Conservation (phyloP, 306 rosid species). For the Ziziphus jujuba region DNA sequence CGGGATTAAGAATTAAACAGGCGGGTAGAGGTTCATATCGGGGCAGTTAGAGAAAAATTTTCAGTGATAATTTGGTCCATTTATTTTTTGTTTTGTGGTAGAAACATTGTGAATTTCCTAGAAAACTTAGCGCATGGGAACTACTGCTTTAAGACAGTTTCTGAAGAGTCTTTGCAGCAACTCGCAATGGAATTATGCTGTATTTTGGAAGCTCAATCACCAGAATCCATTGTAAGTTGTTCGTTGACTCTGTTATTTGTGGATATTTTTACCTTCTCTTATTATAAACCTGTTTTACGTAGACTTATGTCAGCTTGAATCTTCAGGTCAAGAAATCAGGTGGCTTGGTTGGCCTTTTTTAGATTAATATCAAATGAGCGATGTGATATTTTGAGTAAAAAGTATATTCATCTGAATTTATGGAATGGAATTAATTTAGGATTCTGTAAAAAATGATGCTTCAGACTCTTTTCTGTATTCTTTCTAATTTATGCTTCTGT, state of each 20-base stretch:
- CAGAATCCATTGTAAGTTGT: conserved; percentile 37
- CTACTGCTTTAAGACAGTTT: conserved; percentile 47
- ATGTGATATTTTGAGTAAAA: no score
- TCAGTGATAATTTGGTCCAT: conserved; percentile 26
- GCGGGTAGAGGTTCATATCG: conserved; percentile 90
- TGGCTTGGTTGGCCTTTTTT: no score
- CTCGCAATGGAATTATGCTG: conserved; percentile 77
- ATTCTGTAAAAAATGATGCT: no score
- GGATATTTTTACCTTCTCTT: no score
- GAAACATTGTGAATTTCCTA: conserved; percentile 9
- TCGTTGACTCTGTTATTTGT: not conserved
- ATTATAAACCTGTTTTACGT: no score
- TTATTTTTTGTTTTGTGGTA: conserved; percentile 26
- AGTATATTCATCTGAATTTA: no score
- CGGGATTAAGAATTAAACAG: conserved; percentile 75
- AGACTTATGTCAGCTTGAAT: no score
- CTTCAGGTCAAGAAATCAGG: no score
- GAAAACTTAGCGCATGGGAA: conserved; percentile 47
- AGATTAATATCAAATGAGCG: no score
- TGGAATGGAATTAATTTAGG: no score
- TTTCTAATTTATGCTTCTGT: no score
- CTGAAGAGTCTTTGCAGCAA: conserved; percentile 67
- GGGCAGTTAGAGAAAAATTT: conserved; percentile 64
- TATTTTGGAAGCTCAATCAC: conserved; percentile 84
- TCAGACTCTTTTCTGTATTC: no score